phyloP scores from a whole-genome alignment of 176 grass and related monocot genomes.

The Juncus inflexus region DNA sequence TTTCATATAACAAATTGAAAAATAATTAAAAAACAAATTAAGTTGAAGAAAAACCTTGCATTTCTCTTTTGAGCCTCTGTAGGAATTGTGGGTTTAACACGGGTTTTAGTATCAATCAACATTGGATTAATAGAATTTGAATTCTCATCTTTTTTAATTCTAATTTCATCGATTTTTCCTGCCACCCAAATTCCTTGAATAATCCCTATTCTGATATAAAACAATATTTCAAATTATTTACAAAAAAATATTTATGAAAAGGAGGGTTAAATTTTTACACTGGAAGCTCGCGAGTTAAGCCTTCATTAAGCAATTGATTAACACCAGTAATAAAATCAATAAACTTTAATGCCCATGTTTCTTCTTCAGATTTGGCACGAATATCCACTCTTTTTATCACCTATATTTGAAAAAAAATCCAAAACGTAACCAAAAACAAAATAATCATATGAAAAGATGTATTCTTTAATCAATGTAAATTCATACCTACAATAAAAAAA shows the following conservation, averaged over 20 bases:
- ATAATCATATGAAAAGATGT: conserved; percentile 53
- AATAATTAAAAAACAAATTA: not conserved
- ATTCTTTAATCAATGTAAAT: conserved; percentile 57
- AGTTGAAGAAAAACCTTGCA: conserved; percentile 48
- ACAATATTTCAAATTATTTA: no score
- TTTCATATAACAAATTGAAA: not conserved
- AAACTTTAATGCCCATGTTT: conserved; percentile 65
- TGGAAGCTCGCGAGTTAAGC: conserved; percentile 75
- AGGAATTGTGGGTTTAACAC: conserved; percentile 39
- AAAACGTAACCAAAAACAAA: no score
- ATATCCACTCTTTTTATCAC: conserved; percentile 63
- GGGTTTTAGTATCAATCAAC: conserved; percentile 85
- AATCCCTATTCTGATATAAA: conserved; percentile 49
- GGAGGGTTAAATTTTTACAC: conserved; percentile 47
- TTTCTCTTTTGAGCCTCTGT: conserved; percentile 89
- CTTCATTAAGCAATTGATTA: conserved; percentile 69
- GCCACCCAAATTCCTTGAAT: conserved; percentile 69
- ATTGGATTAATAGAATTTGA: conserved; percentile 45
- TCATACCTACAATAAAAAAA: conserved; percentile 65
- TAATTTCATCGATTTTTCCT: conserved; percentile 90
- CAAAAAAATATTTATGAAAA: no score
- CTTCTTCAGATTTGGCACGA: conserved; percentile 46
- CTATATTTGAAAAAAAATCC: conserved; percentile 21
- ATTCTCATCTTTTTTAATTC: conserved; percentile 35
- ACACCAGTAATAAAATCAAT: conserved; percentile 72